Percentiles rank a stretch among this genome's conserved stretches.
phyloP scores from a whole-genome alignment of 805 yeast species.

The Yarrowia sp. region DNA sequence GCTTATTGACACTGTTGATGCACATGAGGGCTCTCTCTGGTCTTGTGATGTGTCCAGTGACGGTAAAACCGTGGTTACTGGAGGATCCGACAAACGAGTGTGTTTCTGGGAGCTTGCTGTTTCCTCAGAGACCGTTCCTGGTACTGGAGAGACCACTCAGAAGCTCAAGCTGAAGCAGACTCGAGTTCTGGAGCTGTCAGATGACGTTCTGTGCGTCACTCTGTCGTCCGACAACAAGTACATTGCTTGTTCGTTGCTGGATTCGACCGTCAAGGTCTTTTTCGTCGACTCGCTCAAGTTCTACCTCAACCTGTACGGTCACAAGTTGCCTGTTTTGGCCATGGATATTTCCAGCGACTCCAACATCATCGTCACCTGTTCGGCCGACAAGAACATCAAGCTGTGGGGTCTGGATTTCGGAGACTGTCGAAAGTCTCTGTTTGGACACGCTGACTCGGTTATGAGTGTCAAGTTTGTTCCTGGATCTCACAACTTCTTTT shows the following conservation, averaged over 20 bases:
- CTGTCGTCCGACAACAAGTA: constrained; percentile 75
- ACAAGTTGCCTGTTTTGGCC: constrained; percentile 89
- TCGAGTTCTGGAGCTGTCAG: constrained; percentile 79
- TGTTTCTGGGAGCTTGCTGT: constrained; percentile 85
- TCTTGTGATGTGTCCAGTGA: constrained; percentile 81
- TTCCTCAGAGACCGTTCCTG: constrained; percentile 63
- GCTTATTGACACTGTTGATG: constrained; percentile 61
- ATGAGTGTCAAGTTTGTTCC: constrained; percentile 85
- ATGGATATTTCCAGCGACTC: constrained; percentile 88
- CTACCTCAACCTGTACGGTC: constrained; percentile 88
- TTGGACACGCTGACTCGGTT: constrained; percentile 95
- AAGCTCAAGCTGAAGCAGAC: constrained; percentile 63
- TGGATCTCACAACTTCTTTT: constrained; percentile 82
- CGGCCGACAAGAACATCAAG: constrained; percentile 96
- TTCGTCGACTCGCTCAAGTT: constrained; percentile 83
- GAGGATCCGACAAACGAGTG: constrained; percentile 87
- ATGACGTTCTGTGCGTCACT: constrained; percentile 76
- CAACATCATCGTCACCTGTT: constrained; percentile 82
- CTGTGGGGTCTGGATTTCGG: constrained; percentile 99
- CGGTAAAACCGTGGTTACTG: constrained; percentile 81
- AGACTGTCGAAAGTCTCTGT: constrained; percentile 94
- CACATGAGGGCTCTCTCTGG: constrained; percentile 83
- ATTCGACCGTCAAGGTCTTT: constrained; percentile 93
- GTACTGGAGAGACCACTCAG: constrained; percentile 52
- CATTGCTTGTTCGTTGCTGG: constrained; percentile 80